Evolutionary conservation across 768 basidiomycete species (phyloP), one percentile per base, ranked within the genome.

Genomic region (Termitomyces sp.): DNA sequence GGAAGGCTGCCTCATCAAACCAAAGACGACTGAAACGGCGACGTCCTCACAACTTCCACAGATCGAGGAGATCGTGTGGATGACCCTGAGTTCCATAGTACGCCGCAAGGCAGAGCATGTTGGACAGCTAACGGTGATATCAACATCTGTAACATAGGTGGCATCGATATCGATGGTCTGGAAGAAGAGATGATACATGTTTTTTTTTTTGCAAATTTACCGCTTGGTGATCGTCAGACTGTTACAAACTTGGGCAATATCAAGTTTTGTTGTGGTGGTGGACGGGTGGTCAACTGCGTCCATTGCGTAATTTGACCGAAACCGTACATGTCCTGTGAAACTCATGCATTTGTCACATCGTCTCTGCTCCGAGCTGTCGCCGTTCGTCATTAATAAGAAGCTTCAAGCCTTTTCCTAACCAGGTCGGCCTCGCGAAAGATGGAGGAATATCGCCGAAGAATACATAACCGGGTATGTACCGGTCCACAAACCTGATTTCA

Each of bases 391-490:
- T 82, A 34, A 92, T 76, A 17, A 73, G 67, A 24, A 91, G 66
- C 12, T 70, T 71, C 41, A 90, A 66, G 2, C 82, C 77, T 24
- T 70, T 76, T 8, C 77, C 80, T 12, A 64, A 52, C 69, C 69
- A 67, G n/a, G 43, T 56, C 5, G 66, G 65, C 49, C 54, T 44
- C n/a, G 42, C 14, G 26, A 51, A 46, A 15, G 28, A 37, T 32
- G 58, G 51, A 52, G 65, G 51, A 51, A 64, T 82, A 21, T 82
- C 81, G 3, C 79, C 83, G 64, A 90, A 98, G 66, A 95, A 87
- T 57, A 96, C 84, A 65, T 97, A 98, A 3, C 89, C 91, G 1
- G 94, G 94, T 61, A 98, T 93, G 68, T 97, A 97, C 4, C 95
- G 84, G 68, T 93, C 89, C 6, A 95, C 84, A 65, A 96, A 96